Evolutionary conservation across 108 stramenopile species (phyloP), one percentile per base, ranked within the genome.

Genomic region (Aurantiochytrium sp.): DNA sequence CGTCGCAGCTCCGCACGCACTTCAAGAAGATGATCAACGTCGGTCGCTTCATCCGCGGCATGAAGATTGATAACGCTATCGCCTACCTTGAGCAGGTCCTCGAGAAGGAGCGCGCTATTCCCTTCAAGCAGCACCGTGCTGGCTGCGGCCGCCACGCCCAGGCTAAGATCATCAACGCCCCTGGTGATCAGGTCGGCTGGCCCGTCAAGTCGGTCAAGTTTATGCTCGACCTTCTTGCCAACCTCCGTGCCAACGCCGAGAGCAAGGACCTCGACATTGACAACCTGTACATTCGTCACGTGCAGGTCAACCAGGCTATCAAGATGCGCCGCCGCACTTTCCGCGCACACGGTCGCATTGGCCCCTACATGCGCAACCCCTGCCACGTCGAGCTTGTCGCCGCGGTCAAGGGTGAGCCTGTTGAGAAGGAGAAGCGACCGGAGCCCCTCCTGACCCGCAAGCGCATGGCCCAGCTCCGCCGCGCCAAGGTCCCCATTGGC

Each of bases 11-110:
- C 57, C 96, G 98, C 44, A 96, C 97, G 87, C 99, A 99, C 95
- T 99, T 95, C 97, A 99, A 99, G 97, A 98, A 99, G 96, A 97
- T 97, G 94, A 95, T 97, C 58, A 97, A 99, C 89, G 96, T 98
- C 90, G 94, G 95, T 73, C 95, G 96, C 92, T 94, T 93, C 91
- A 98, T 98, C 95, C 96, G 96, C 93, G 98, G 98, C 69, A 97
- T 97, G 97, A 93, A 95, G 88, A 94, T 96, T 60, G 60, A 88
- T 87, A 96, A 97, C 94, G 98, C 98, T 60, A 88, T 95, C 87
- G 94, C 96, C 90, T 95, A 94, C 91, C 92, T 97, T 64, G 96
- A 99, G 89, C 95, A 99, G 89, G 99, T 99, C 57, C 94, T 98
- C 14, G 93, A 93, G 29, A 96, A 94, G 95, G 98, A 98, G 96